Evolutionary conservation across 2,329 filamentous ascomycete species (phyloP).

Genomic region (Phialophora verrucosa): DNA sequence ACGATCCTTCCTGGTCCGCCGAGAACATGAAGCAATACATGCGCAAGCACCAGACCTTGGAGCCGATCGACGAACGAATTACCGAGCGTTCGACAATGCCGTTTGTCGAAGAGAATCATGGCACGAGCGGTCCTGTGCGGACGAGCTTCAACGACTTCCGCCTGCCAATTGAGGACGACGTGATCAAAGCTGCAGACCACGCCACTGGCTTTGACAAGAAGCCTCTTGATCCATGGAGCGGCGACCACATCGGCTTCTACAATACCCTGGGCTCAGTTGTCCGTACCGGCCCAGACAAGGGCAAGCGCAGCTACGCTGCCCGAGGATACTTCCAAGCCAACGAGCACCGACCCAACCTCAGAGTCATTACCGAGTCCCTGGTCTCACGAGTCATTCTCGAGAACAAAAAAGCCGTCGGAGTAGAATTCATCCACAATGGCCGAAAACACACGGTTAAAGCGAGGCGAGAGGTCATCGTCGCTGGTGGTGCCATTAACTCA

Average conservation of each 20-base stretch:
- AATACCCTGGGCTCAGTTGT: constrained; percentile 34
- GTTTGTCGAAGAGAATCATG: constrained; percentile 35
- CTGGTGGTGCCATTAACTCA: constrained; percentile 63
- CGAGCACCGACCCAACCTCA: constrained; percentile 51
- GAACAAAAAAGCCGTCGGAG: constrained; percentile 48
- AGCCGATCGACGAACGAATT: constrained; percentile 38
- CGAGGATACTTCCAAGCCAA: constrained; percentile 50
- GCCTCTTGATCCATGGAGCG: constrained; percentile 36
- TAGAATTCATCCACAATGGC: constrained; percentile 50
- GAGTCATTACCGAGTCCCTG: constrained; percentile 55
- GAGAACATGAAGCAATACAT: constrained; percentile 41
- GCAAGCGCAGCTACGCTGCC: constrained; percentile 50
- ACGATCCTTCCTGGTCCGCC: constrained; percentile 43
- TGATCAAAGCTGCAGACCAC: constrained; percentile 36
- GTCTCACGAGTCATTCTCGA: constrained; percentile 56
- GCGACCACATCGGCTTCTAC: constrained; percentile 38
- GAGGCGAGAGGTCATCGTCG: constrained; percentile 62
- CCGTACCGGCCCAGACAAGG: constrained; percentile 37
- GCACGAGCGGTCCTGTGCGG: constrained; percentile 46
- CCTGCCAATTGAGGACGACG: constrained; percentile 35
- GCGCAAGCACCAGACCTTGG: constrained; percentile 43
- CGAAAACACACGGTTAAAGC: constrained; percentile 45
- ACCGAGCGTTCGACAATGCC: constrained; percentile 36
- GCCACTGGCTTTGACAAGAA: constrained; percentile 34
- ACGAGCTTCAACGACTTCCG: constrained; percentile 40